Evolutionary conservation across 371 early-diverging fungal genomes (phyloP), one percentile per base, ranked within the genome.

Genomic region (Vairimorpha ceranae): DNA sequence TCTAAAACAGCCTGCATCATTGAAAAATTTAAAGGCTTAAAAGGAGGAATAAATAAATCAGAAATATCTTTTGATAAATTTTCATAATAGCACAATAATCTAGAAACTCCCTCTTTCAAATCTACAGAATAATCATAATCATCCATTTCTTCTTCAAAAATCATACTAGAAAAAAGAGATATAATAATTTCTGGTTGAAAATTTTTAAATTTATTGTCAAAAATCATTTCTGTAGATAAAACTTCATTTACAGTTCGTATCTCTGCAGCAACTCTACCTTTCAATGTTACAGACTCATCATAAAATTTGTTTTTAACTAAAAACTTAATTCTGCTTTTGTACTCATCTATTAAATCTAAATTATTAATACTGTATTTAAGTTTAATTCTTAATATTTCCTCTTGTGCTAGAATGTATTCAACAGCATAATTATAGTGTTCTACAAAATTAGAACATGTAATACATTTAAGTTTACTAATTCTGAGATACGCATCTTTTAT

Each of bases 241-340:
- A 83, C 69, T 41, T 78, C 80, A 36, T 80, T 74, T 23, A 83
- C 79, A 0, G 83, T 72, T 41, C 77, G 76, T 35, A 83, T 78
- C 63, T 80, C 80, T 4, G 76, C 78, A 17, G 80, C 80, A 27
- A 76, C 74, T 61, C 74, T 70, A 48, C 83, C 83, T 63, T 83
- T 83, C 14, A 80, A 25, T 48, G 71, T 77, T 19, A 83, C 69
- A 19, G 14, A 15, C 15, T 51, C 48, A 41, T 79, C 80, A 35
- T 70, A 65, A 65, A 76, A 83, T 14, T 65, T 71, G 12, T 70
- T 68, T 10, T 51, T 76, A 21, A 46, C 51, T 14, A 83, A 65
- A 74, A 78, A 83, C 23, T 68, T 43, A 33, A 83, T 75, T 54
- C 81, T 72, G 15, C 67, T 75, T 25, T 64, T 70, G 66, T 80